Evolutionary conservation across 768 basidiomycete species (phyloP).

Genomic region (Rhodotorula kratochvilovae): DNA sequence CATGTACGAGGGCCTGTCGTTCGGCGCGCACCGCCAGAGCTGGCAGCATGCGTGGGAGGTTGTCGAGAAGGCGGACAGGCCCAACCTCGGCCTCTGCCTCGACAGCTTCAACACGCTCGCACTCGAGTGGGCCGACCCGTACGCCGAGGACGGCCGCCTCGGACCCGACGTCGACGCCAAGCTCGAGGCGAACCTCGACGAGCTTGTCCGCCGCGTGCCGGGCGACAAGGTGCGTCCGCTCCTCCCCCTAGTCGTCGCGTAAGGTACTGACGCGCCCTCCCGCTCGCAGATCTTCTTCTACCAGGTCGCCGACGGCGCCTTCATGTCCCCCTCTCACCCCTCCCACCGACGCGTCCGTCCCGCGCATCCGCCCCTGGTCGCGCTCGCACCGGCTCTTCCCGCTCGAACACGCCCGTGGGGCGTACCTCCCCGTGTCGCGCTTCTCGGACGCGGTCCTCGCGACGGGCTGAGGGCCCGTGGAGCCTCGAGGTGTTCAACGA

Average conservation of each 20-base stretch:
- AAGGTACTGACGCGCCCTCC: no score
- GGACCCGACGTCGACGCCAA: constrained; percentile 35
- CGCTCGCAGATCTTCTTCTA: constrained; percentile 48
- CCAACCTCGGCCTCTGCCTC: constrained; percentile 50
- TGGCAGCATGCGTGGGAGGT: constrained; percentile 51
- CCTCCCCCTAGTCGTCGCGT: no score
- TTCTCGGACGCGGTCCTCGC: constrained; percentile 47
- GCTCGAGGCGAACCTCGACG: constrained; percentile 42
- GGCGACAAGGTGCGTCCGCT: constrained; percentile 43
- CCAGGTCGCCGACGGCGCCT: constrained; percentile 50
- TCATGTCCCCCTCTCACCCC: constrained; percentile 36
- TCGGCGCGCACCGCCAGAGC: constrained; percentile 48
- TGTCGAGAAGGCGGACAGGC: constrained; percentile 46
- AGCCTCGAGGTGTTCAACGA: constrained; percentile 51
- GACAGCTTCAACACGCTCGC: constrained; percentile 51
- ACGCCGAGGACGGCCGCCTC: constrained; percentile 41
- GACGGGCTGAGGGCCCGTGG: constrained; percentile 50
- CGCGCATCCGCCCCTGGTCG: constrained; percentile 48
- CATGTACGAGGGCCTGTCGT: constrained; percentile 43
- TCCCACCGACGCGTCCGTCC: constrained; percentile 35
- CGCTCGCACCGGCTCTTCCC: constrained; percentile 51
- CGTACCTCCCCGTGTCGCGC: constrained; percentile 49
- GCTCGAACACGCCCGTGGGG: constrained; percentile 44
- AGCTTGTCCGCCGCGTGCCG: constrained; percentile 46
- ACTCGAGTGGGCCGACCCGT: constrained; percentile 51